Evolutionary conservation across 164 flowering plant species (phyloP), one percentile per base, ranked within the genome.

Genomic region (Echeveria elegans): DNA sequence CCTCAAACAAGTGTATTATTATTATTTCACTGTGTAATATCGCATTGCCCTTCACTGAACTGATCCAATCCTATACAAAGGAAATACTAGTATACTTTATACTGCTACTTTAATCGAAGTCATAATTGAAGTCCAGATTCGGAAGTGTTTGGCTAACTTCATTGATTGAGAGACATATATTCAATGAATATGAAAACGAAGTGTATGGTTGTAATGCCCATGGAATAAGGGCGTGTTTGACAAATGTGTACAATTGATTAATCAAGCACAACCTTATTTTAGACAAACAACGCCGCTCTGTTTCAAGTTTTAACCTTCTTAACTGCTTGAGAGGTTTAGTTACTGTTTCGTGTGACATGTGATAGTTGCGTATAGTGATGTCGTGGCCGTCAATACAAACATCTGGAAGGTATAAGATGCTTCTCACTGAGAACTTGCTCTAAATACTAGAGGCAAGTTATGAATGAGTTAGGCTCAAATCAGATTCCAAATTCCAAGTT

Each of bases 141-240:
- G 31, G 60, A 53, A 53, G 26, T 24, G 30, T 10, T 53, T 26
- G 31, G 31, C 28, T 26, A 24, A 53, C 16, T 11, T 9, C 18
- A 53, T 8, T 26, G 16, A 26, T 53, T 53, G 3, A 53, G 12
- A 53, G 60, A 26, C 16, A 10, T 14, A 53, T 34, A 34, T 26
- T 53, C 10, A 53, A 53, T 53, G 3, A 24, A 24, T 16, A 9
- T 53, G 11, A 53, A 53, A 24, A 24, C 2, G 9, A 10, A 53
- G 11, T 53, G 23, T 23, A 53, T 53, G 60, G 26, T 26, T 24
- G 60, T 8, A 31, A 53, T 53, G 60, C 60, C 60, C 60, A 1
- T 53, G 60, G 28, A 26, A 24, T 53, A 53, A 53, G 60, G 60
- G 31, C 31, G 60, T 28, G 60, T 53, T 53, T 53, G 60, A 53